These are phyloP conservation scores for Penicillium mononematosum DNA, from an alignment of 495 filamentous ascomycete species.

Conservation along the genomic window DNA sequence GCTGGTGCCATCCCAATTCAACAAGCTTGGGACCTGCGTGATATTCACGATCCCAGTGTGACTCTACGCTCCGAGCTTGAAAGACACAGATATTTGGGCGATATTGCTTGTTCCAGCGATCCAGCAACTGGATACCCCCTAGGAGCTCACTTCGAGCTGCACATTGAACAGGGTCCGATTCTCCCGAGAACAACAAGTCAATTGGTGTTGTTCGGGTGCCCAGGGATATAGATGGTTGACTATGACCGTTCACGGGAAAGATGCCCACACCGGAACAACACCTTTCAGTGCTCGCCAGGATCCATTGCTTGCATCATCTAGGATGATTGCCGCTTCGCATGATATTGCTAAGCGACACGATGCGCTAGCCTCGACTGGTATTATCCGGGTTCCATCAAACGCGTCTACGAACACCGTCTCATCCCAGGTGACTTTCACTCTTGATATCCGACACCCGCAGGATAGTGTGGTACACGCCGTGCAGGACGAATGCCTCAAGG, in stretches of 20 bases:
- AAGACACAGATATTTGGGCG: slow-evolving; percentile 66
- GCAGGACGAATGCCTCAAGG: slow-evolving; percentile 42
- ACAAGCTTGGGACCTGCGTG: slow-evolving; percentile 55
- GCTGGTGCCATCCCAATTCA: slow-evolving; percentile 59
- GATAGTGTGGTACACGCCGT: slow-evolving; percentile 55
- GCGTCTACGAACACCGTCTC: slow-evolving; percentile 72
- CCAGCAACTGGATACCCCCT: slow-evolving; percentile 40
- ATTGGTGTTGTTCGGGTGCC: slow-evolving; percentile 66
- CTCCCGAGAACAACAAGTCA: slow-evolving; percentile 56
- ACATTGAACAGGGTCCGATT: slow-evolving; percentile 76
- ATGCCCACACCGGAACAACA: slow-evolving; percentile 74
- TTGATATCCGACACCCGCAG: slow-evolving; percentile 64
- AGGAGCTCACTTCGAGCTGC: slow-evolving; percentile 75
- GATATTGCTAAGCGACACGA: slow-evolving; percentile 51
- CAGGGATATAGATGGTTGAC: slow-evolving; percentile 62
- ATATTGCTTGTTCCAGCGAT: slow-evolving; percentile 39
- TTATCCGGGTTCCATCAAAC: slow-evolving; percentile 55
- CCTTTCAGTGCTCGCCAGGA: slow-evolving; percentile 53
- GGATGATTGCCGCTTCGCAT: slow-evolving; percentile 64
- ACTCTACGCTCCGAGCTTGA: slow-evolving; percentile 55
- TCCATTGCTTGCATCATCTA: slow-evolving; percentile 61
- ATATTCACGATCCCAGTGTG: slow-evolving; percentile 55
- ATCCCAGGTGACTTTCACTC: slow-evolving; percentile 60
- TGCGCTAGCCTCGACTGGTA: slow-evolving; percentile 65
- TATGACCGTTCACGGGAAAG: slow-evolving; percentile 58